Conservation (phyloP, 176 grass and related monocot species). For the Miscanthus lutarioriparius region DNA sequence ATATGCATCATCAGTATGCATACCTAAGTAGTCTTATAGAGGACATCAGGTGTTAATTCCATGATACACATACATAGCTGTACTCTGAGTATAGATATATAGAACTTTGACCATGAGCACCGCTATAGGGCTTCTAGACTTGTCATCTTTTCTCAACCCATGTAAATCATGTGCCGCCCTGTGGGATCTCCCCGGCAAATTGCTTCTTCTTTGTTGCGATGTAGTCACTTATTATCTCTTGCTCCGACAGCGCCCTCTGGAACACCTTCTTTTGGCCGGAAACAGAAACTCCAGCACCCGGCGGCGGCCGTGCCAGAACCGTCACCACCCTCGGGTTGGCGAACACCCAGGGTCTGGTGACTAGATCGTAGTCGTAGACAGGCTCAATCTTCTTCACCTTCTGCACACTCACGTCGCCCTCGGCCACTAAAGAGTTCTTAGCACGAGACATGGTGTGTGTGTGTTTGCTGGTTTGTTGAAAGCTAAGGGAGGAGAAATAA, state of each 20-base stretch:
- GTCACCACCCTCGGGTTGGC: background rate
- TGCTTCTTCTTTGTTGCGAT: conserved; percentile 13
- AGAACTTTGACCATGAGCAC: background rate
- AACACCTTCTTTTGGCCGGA: background rate
- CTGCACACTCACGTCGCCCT: conserved; percentile 31
- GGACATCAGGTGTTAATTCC: background rate
- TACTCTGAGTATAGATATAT: background rate
- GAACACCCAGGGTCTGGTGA: conserved; percentile 22
- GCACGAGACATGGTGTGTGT: conserved; percentile 14
- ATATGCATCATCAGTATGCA: background rate
- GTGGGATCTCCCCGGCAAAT: background rate
- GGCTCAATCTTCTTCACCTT: conserved; percentile 35
- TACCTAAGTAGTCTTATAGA: background rate
- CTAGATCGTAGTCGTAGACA: conserved; percentile 10
- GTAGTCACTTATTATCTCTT: conserved; percentile 23
- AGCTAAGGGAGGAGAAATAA: background rate
- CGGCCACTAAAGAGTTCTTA: background rate
- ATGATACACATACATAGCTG: background rate
- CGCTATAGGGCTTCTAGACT: background rate
- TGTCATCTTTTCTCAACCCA: background rate
- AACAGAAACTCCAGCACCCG: background rate
- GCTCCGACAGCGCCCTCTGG: background rate
- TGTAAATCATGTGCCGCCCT: background rate
- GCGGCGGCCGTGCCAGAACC: background rate
- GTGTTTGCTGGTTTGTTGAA: background rate